These are phyloP conservation scores for Mariannaea elegans DNA, from an alignment of 2,329 filamentous ascomycete genomes.

Conservation along the genomic window DNA sequence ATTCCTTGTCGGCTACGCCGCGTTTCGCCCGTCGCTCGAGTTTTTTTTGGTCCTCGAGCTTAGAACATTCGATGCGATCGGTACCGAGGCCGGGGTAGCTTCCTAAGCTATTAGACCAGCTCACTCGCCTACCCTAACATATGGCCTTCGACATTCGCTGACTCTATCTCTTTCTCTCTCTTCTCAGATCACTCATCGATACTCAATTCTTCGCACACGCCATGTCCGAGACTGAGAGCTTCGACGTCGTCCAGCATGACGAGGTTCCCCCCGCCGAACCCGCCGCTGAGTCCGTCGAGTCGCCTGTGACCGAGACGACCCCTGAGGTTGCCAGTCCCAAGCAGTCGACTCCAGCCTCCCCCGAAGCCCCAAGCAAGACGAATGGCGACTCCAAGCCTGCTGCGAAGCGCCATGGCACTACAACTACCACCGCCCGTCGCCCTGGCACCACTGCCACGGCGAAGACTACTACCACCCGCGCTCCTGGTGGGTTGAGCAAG, in stretches of 20 bases:
- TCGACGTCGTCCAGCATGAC: constrained; percentile 55
- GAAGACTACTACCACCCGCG: constrained; percentile 46
- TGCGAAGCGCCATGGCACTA: constrained; percentile 48
- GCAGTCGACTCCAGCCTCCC: constrained; percentile 42
- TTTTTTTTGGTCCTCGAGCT: constrained; percentile 9
- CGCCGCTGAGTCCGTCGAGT: constrained; percentile 34
- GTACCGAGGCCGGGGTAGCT: background rate
- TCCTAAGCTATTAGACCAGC: constrained; percentile 17
- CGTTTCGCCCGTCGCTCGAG: constrained; percentile 11
- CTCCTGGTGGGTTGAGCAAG: constrained; percentile 55
- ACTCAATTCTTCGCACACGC: constrained; percentile 26
- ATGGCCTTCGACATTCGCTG: constrained; percentile 6
- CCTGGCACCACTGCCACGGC: constrained; percentile 40
- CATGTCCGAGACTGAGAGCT: constrained; percentile 60
- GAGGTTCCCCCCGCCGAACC: constrained; percentile 48
- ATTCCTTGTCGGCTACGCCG: background rate
- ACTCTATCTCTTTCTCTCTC: background rate
- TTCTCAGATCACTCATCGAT: constrained; percentile 27
- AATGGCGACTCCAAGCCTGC: constrained; percentile 41
- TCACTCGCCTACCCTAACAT: background rate
- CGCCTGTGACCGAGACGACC: constrained; percentile 40
- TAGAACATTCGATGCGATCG: constrained; percentile 13
- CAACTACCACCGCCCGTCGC: constrained; percentile 47
- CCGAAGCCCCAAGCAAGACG: constrained; percentile 46
- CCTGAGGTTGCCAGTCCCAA: constrained; percentile 40